A percentile compares a stretch with the other conserved stretches of the same genome.
These are phyloP conservation scores for Geranium rotundifolium DNA, from an alignment of 345 rosid genomes.

Conservation along the genomic window DNA sequence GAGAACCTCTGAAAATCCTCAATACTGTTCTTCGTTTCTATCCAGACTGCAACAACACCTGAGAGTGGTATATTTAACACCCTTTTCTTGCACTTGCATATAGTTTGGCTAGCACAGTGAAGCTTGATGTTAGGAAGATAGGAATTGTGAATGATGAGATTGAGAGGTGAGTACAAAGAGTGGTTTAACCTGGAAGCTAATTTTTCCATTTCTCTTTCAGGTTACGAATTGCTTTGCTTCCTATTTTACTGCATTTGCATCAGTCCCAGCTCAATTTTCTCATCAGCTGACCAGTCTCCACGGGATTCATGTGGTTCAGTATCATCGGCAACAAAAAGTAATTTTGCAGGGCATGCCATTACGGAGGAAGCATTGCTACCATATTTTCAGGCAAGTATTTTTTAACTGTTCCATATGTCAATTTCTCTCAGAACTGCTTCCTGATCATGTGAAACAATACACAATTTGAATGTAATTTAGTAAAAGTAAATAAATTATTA, in stretches of 20 bases:
- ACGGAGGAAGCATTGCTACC: constrained; percentile 90
- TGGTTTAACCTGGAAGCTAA: neutral
- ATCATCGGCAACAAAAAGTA: constrained; percentile 14
- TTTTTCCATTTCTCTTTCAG: constrained; percentile 27
- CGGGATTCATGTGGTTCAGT: constrained; percentile 31
- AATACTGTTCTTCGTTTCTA: too few relatives aligned
- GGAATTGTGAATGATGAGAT: too few relatives aligned
- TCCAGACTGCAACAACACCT: too few relatives aligned
- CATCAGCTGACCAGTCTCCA: constrained; percentile 34
- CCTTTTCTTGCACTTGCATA: too few relatives aligned
- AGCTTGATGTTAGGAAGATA: too few relatives aligned
- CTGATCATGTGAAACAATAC: neutral
- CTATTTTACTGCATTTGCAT: constrained; percentile 79
- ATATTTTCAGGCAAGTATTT: constrained; percentile 67
- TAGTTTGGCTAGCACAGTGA: too few relatives aligned
- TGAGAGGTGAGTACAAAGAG: too few relatives aligned
- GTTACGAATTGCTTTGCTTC: constrained; percentile 65
- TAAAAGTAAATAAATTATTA: too few relatives aligned
- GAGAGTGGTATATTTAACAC: too few relatives aligned
- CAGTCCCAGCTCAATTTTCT: constrained; percentile 93
- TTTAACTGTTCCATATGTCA: neutral
- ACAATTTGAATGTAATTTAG: neutral
- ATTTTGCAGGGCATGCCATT: constrained; percentile 29
- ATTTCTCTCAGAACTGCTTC: neutral
- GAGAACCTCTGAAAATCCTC: too few relatives aligned